Percentiles rank a stretch among this genome's conserved stretches.
These are phyloP conservation scores for Lentinus tigrinus DNA, from an alignment of 768 basidiomycete species.

Conservation along the genomic window DNA sequence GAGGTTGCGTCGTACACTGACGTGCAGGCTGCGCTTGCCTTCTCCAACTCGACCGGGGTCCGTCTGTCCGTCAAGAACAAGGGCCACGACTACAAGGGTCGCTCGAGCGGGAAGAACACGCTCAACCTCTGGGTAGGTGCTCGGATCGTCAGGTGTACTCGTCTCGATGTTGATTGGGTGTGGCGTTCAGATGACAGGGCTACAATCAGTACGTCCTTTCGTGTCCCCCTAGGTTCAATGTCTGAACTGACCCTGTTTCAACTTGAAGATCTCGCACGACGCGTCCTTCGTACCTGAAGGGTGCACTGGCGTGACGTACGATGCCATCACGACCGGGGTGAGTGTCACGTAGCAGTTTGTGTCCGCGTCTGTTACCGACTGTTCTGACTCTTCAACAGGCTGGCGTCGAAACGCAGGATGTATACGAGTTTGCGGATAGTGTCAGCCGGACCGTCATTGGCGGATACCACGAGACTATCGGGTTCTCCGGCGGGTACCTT, in stretches of 20 bases:
- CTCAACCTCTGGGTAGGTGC: constrained; percentile 27
- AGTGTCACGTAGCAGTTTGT: background rate
- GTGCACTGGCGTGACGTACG: constrained; percentile 22
- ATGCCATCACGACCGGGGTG: constrained; percentile 32
- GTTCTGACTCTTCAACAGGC: constrained; percentile 22
- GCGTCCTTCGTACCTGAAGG: constrained; percentile 16
- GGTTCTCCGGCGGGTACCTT: constrained; percentile 37
- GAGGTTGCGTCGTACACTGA: constrained; percentile 23
- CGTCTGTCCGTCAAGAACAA: constrained; percentile 32
- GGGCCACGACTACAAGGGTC: constrained; percentile 36
- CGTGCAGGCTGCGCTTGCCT: constrained; percentile 26
- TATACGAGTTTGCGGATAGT: constrained; percentile 35
- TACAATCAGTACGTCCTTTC: constrained; percentile 13
- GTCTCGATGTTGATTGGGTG: background rate
- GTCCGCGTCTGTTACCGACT: background rate
- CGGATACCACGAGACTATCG: constrained; percentile 36
- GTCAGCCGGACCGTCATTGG: constrained; percentile 37
- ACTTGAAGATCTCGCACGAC: constrained; percentile 15
- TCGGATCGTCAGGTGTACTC: background rate
- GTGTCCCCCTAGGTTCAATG: background rate
- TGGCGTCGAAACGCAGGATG: constrained; percentile 29
- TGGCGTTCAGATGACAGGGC: constrained; percentile 12
- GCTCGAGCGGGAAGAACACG: constrained; percentile 26
- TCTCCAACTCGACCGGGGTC: constrained; percentile 24
- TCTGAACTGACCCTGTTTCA: background rate